A percentile compares a stretch with the other conserved stretches of the same genome.
Conservation (phyloP, 768 basidiomycete species). For the Tulasnella sp. region DNA sequence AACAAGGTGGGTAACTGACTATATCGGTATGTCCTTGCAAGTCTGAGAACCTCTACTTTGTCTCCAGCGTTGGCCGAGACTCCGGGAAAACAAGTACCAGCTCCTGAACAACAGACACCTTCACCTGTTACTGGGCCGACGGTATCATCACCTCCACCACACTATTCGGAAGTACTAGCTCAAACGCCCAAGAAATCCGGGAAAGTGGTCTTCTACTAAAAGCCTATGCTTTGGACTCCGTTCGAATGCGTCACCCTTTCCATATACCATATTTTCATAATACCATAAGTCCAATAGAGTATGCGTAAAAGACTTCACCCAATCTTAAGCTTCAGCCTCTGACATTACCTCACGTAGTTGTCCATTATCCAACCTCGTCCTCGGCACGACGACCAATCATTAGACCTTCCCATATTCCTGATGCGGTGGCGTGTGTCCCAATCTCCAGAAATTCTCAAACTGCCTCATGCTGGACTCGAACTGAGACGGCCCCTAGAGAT, state of each 20-base stretch:
- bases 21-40: neutral
- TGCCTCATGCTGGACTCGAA: neutral
- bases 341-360: neutral
- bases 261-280: neutral
- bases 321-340: neutral
- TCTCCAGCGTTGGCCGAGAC: neutral
- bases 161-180: neutral
- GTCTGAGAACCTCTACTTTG: neutral
- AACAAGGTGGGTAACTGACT: neutral
- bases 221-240: neutral
- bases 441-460: neutral
- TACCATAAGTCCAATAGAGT: neutral
- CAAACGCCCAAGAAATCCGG: neutral
- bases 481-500: neutral
- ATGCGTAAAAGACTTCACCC: neutral
- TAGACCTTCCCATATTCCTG: neutral
- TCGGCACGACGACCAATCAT: neutral
- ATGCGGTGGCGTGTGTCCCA: neutral
- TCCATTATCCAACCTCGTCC: neutral
- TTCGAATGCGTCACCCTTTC: neutral
- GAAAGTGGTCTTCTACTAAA: neutral
- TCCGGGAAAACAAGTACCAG: neutral
- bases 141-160: neutral
- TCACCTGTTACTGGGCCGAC: neutral
- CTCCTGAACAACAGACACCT: neutral